These are phyloP conservation scores for Nakaseomyces sp. DNA, from an alignment of 1,139 yeast genomes.

Conservation along the genomic window DNA sequence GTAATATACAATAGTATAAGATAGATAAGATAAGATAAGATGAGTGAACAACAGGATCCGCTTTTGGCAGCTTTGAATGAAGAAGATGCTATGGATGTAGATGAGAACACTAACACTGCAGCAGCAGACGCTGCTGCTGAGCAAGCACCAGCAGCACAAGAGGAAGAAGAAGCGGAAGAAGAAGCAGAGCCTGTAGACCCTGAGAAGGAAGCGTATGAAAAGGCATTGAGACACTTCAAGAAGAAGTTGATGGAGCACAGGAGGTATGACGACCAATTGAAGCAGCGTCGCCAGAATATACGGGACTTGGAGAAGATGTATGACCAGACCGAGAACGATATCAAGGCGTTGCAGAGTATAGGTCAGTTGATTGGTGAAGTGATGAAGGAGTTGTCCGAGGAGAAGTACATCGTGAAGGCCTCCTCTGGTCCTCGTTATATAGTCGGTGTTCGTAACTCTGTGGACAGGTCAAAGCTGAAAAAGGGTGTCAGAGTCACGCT, in stretches of 20 bases:
- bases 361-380: constrained; percentile 98
- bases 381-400: constrained; percentile 89
- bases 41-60: constrained; percentile 68
- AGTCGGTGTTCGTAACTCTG: constrained; percentile 93
- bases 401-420: constrained; percentile 92
- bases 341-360: constrained; percentile 92
- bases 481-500: constrained; percentile 95
- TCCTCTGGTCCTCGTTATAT: constrained; percentile 96
- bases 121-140: constrained; percentile 5
- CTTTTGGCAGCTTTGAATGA: constrained; percentile 60
- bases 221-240: constrained; percentile 72
- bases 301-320: constrained; percentile 77
- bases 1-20: too few species aligned
- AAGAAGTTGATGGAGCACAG: constrained; percentile 86
- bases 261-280: constrained; percentile 88
- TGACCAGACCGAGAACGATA: constrained; percentile 92
- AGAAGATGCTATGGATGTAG: constrained; percentile 23
- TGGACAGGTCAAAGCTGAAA: constrained; percentile 71
- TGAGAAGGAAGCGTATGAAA: constrained; percentile 66
- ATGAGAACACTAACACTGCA: constrained; percentile 4
- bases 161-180: constrained; percentile 10
- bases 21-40: constrained; percentile 12
- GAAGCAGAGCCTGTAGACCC: constrained; percentile 31
- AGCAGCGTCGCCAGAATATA: constrained; percentile 73
- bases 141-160: constrained; percentile 13